These are phyloP conservation scores for Penicillium salamii DNA, from an alignment of 495 filamentous ascomycete genomes.

Conservation along the genomic window DNA sequence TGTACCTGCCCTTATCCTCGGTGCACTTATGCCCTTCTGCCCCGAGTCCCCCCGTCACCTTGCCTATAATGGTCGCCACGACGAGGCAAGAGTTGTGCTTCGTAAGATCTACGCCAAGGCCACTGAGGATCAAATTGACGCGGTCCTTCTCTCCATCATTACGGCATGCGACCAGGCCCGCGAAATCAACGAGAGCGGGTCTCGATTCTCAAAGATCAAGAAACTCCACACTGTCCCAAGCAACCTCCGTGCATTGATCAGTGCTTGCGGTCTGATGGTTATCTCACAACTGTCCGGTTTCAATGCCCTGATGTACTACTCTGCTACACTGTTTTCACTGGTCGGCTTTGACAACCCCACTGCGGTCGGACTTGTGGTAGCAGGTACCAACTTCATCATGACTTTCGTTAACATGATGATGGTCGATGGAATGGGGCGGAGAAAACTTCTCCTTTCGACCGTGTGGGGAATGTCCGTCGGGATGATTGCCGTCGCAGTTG, in stretches of 20 bases:
- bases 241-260: constrained; percentile 48
- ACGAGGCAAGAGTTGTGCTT: constrained; percentile 38
- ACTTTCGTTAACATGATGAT: constrained; percentile 49
- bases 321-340: constrained; percentile 48
- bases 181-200: constrained; percentile 29
- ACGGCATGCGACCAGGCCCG: constrained; percentile 37
- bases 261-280: constrained; percentile 50
- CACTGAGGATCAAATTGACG: constrained; percentile 35
- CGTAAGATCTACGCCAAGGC: constrained; percentile 36
- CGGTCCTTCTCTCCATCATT: constrained; percentile 33
- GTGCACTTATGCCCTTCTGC: constrained; percentile 17
- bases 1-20: neutral
- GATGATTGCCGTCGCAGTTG: constrained; percentile 42
- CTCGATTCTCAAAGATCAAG: constrained; percentile 38
- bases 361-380: constrained; percentile 50
- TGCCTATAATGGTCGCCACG: constrained; percentile 40
- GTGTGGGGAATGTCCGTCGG: constrained; percentile 46
- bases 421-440: constrained; percentile 48
- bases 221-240: constrained; percentile 45
- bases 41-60: constrained; percentile 55
- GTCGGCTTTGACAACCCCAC: constrained; percentile 53
- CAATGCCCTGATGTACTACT: constrained; percentile 53
- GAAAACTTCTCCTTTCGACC: constrained; percentile 49
- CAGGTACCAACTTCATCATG: constrained; percentile 53
- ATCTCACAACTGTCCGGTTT: constrained; percentile 48